A percentile compares a stretch with the other conserved stretches of the same genome.
phyloP scores from a whole-genome alignment of 139 green algal genomes.

The Closterium sp. region DNA sequence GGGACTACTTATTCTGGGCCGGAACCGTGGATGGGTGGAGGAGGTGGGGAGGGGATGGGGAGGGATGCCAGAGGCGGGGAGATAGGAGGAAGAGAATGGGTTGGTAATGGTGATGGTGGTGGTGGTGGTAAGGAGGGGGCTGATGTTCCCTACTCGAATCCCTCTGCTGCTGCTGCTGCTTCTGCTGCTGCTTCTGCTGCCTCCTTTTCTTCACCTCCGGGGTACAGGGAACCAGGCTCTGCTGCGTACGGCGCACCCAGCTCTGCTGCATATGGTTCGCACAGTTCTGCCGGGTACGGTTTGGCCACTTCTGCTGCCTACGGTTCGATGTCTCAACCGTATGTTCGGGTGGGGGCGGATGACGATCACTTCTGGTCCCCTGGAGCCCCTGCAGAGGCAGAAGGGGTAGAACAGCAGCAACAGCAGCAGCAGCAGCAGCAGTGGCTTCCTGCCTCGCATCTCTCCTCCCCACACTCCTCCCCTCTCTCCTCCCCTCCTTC shows the following conservation, averaged over 20 bases:
- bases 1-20: background rate
- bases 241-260: no score
- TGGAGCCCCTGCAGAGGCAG: no score
- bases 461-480: conserved; percentile 6
- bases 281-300: background rate
- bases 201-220: background rate
- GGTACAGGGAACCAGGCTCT: background rate
- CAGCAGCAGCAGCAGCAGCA: no score
- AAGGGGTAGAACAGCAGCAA: no score
- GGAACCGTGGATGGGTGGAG: background rate
- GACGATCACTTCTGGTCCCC: no score
- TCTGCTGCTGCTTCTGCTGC: background rate
- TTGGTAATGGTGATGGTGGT: background rate
- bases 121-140: background rate
- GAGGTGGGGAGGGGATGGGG: background rate
- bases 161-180: background rate
- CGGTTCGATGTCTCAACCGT: no score
- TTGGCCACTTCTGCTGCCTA: background rate
- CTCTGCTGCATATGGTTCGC: background rate
- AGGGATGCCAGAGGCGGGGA: background rate
- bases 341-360: no score
- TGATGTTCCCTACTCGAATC: background rate
- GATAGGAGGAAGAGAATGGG: background rate
- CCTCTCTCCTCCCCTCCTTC: background rate
- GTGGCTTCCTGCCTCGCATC: no score